Evolutionary conservation across 331 rosid species (phyloP).

Genomic region (Rhamnella rubrinervis): DNA sequence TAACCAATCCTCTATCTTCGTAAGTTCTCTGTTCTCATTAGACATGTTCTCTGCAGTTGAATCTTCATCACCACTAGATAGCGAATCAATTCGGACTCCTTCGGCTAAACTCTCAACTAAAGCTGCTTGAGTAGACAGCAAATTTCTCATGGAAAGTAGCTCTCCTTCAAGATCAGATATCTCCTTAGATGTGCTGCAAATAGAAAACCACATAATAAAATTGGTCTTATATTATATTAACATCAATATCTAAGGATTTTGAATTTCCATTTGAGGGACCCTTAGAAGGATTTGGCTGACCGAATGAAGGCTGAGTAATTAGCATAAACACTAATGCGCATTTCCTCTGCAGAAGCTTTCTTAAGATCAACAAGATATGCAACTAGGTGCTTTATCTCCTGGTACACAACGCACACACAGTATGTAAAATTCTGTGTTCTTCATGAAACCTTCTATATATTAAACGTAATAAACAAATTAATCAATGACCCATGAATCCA

Average conservation of each 20-base stretch:
- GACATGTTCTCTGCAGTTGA: conserved; percentile 36
- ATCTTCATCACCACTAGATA: conserved; percentile 44
- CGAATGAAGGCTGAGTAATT: conserved; percentile 89
- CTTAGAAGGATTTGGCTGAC: conserved; percentile 31
- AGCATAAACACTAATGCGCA: conserved; percentile 90
- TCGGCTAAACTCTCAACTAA: conserved; percentile 82
- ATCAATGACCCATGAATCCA: not conserved
- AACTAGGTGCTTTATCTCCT: conserved; percentile 75
- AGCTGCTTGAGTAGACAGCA: conserved; percentile 73
- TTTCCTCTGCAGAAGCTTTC: conserved; percentile 96
- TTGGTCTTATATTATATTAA: too few relatives aligned
- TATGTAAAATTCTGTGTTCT: not conserved
- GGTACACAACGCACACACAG: conserved; percentile 6
- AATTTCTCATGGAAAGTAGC: conserved; percentile 84
- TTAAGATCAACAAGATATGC: conserved; percentile 66
- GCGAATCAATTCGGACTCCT: conserved; percentile 50
- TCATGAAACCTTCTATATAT: not conserved
- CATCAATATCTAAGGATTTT: not conserved
- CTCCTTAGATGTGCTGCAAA: conserved; percentile 80
- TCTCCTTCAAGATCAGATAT: conserved; percentile 92
- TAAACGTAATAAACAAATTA: too few relatives aligned
- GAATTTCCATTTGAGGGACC: not conserved
- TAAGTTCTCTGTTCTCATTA: conserved; percentile 43
- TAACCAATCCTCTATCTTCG: conserved; percentile 59
- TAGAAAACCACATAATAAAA: not conserved